Evolutionary conservation across 352 stramenopile genomes (phyloP), one percentile per base, ranked within the genome.

Genomic region (Globisporangium cederbergense): DNA sequence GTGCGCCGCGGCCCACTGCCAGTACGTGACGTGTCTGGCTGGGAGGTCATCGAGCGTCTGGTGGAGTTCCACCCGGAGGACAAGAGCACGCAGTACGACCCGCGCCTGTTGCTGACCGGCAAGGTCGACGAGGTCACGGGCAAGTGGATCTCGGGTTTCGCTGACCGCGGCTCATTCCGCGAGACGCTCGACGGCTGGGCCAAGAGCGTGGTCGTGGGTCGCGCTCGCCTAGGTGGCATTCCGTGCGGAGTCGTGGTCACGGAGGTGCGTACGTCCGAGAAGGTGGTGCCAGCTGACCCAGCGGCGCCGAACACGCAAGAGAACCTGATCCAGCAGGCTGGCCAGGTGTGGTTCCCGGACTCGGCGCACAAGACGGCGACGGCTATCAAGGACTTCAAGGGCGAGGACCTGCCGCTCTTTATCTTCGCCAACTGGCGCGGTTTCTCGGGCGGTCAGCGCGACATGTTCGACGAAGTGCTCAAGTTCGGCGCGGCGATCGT

Each of bases 401-500:
- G 94, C 28, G 98, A 99, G 75, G 97, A 99, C 68, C 81, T 99
- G 50, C 98, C 98, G 62, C 79, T 99, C 20, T 99, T 99, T 65
- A 98, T 99, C 61, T 98, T 99, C 63, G 97, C 98, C 46, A 99
- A 99, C 86, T 99, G 98, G 98, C 90, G 98, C 72, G 98, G 98
- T 52, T 99, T 99, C 81, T 99, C 95, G 34, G 98, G 98, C 57
- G 98, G 98, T 20, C 97, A 99, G 79, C 87, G 98, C 62, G 98
- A 99, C 72, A 99, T 99, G 98, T 99, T 99, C 78, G 97, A 99
- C 74, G 97, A 99, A 78, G 97, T 99, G 65, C 92, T 99, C 68
- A 99, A 99, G 81, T 99, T 99, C 73, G 98, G 98, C 43, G 97
- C 96, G n/a, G 89, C 98, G 52, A 99, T 99, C 75, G 98, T 99